phyloP scores from a whole-genome alignment of 352 stramenopile species.

The Globisporangium yorkense region DNA sequence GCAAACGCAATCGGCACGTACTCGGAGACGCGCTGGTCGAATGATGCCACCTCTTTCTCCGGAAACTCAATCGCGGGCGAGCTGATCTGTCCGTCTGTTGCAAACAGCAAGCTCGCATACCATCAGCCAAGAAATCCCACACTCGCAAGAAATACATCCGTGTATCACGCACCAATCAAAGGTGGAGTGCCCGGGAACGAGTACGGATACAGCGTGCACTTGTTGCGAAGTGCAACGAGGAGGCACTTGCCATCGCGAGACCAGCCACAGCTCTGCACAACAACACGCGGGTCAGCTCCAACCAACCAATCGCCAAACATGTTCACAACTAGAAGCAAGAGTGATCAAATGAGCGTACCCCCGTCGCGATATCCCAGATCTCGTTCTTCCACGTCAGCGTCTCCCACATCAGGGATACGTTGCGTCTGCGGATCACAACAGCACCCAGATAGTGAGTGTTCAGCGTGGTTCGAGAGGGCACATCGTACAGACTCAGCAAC shows the following conservation, averaged over 20 bases:
- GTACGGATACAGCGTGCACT: slow-evolving; percentile 60
- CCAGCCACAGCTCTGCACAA: slow-evolving; percentile 61
- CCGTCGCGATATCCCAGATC: slow-evolving; percentile 61
- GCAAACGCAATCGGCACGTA: slow-evolving; percentile 12
- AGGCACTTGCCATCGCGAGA: slow-evolving; percentile 63
- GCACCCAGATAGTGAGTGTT: no score
- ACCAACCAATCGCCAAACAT: neutral
- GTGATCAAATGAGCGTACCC: slow-evolving; percentile 22
- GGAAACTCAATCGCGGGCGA: slow-evolving; percentile 61
- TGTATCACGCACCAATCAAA: slow-evolving; percentile 37
- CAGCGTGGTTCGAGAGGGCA: no score
- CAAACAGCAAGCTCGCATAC: neutral
- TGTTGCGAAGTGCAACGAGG: slow-evolving; percentile 58
- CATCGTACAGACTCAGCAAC: neutral
- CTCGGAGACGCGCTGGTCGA: slow-evolving; percentile 56
- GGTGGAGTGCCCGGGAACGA: slow-evolving; percentile 52
- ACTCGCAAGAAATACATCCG: neutral
- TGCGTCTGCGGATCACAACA: slow-evolving; percentile 20
- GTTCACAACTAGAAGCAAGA: neutral
- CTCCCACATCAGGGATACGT: slow-evolving; percentile 73
- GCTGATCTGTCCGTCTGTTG: slow-evolving; percentile 64
- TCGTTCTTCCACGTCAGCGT: slow-evolving; percentile 76
- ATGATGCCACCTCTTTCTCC: slow-evolving; percentile 52
- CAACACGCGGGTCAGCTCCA: neutral
- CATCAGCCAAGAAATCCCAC: neutral